Conservation (phyloP, 352 stramenopile genomes). For the Phytophthora multivora region DNA sequence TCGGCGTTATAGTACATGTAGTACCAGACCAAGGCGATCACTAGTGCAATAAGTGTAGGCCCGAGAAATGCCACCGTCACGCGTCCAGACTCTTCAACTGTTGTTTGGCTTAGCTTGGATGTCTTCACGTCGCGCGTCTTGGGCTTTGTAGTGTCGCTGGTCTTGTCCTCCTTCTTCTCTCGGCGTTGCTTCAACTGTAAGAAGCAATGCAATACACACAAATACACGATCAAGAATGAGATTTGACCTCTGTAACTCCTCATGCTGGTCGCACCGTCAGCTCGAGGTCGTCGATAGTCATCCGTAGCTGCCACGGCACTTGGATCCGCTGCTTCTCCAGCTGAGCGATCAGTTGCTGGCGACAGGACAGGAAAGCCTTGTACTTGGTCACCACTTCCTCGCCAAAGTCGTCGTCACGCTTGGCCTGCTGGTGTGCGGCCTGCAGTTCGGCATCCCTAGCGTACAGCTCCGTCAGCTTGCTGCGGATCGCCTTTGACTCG, state of each 20-base stretch:
- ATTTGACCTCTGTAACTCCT: not conserved
- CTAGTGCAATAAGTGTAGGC: slow-evolving; percentile 50
- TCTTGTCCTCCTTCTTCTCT: slow-evolving; percentile 42
- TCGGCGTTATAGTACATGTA: slow-evolving; percentile 39
- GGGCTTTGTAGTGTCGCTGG: not conserved
- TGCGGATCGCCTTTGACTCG: slow-evolving; percentile 34
- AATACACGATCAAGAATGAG: not conserved
- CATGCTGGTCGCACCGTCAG: slow-evolving; percentile 54
- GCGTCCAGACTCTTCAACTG: slow-evolving; percentile 24
- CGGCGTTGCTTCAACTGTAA: slow-evolving; percentile 48
- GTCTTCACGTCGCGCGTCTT: slow-evolving; percentile 1
- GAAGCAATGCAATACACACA: not conserved
- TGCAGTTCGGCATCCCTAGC: slow-evolving; percentile 62
- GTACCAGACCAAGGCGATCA: slow-evolving; percentile 56
- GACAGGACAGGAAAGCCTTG: slow-evolving; percentile 53
- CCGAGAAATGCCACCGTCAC: slow-evolving; percentile 51
- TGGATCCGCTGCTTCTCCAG: slow-evolving; percentile 45
- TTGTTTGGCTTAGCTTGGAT: slow-evolving; percentile 2
- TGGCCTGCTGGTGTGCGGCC: slow-evolving; percentile 51
- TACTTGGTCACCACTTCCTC: slow-evolving; percentile 71
- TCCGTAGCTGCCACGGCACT: slow-evolving; percentile 70
- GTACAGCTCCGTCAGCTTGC: slow-evolving; percentile 48
- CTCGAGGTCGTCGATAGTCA: slow-evolving; percentile 85
- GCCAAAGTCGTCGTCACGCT: slow-evolving; percentile 67
- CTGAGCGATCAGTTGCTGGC: slow-evolving; percentile 52